Evolutionary conservation across 345 rosid species (phyloP).

Genomic region (Eucalyptus marginata): DNA sequence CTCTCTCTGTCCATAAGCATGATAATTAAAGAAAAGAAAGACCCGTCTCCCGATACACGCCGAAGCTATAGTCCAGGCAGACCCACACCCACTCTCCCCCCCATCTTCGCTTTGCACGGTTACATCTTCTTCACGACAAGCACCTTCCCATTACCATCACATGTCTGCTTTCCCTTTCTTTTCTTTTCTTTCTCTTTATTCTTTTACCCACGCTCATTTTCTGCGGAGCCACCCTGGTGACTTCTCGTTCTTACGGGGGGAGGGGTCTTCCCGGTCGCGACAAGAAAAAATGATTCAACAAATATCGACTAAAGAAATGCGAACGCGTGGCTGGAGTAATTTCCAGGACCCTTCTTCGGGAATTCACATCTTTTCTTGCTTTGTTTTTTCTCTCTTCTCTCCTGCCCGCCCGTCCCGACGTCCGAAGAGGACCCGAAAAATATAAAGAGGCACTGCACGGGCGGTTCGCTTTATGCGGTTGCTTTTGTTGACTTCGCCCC

Average conservation of each 20-base stretch:
- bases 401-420: background rate
- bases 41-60: constrained; percentile 17
- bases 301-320: background rate
- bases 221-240: background rate
- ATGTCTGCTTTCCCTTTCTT: background rate
- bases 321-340: background rate
- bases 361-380: background rate
- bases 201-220: background rate
- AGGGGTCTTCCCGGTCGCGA: background rate
- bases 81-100: background rate
- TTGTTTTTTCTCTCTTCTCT: background rate
- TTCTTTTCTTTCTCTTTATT: background rate
- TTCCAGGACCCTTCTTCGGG: background rate
- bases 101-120: constrained; percentile 19
- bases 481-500: background rate
- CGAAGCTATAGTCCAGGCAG: background rate
- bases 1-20: background rate
- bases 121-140: background rate
- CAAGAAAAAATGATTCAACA: background rate
- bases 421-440: background rate
- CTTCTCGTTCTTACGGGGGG: background rate
- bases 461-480: background rate
- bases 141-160: background rate
- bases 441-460: background rate
- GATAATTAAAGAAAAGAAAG: background rate